A percentile compares a stretch with the other conserved stretches of the same genome.
These are phyloP conservation scores for Xylaria venustula DNA, from an alignment of 495 filamentous ascomycete genomes.

Conservation along the genomic window DNA sequence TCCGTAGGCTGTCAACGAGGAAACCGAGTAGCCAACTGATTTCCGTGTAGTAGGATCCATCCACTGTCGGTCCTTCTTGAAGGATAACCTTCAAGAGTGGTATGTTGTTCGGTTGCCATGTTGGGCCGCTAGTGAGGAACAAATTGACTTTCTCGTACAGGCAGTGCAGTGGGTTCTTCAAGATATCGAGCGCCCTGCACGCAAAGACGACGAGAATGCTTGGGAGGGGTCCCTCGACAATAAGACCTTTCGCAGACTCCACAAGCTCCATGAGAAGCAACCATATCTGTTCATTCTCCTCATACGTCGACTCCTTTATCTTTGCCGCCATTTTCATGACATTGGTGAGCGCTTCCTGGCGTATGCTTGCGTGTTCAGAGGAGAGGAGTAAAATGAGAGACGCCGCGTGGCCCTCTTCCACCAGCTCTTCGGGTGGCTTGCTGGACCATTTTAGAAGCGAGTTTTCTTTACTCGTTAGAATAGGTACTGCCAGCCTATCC, in stretches of 20 bases:
- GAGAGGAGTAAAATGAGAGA: slow-evolving; percentile 72
- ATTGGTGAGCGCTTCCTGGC: slow-evolving; percentile 70
- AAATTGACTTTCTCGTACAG: slow-evolving; percentile 86
- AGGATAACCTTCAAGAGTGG: slow-evolving; percentile 76
- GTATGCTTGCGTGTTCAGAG: slow-evolving; percentile 68
- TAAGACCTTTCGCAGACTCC: slow-evolving; percentile 61
- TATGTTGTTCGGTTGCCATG: slow-evolving; percentile 70
- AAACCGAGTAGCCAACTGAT: slow-evolving; percentile 78
- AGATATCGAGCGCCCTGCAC: slow-evolving; percentile 62
- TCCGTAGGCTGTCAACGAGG: slow-evolving; percentile 62
- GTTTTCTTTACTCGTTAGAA: slow-evolving; percentile 50
- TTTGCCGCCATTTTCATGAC: slow-evolving; percentile 63
- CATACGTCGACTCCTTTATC: slow-evolving; percentile 67
- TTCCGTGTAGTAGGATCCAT: slow-evolving; percentile 74
- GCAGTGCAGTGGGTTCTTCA: slow-evolving; percentile 74
- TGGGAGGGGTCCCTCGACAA: slow-evolving; percentile 61
- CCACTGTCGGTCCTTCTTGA: slow-evolving; percentile 64
- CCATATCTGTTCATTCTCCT: slow-evolving; percentile 72
- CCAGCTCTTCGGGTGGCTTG: slow-evolving; percentile 69
- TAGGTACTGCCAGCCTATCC: slow-evolving; percentile 32
- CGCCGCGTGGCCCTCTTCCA: slow-evolving; percentile 68
- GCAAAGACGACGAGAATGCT: slow-evolving; percentile 74
- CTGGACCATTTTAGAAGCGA: slow-evolving; percentile 65
- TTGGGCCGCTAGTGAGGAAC: slow-evolving; percentile 73
- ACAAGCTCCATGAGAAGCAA: slow-evolving; percentile 74